Conservation (phyloP, 176 grass and related monocot species). For the Lolium rigidum region DNA sequence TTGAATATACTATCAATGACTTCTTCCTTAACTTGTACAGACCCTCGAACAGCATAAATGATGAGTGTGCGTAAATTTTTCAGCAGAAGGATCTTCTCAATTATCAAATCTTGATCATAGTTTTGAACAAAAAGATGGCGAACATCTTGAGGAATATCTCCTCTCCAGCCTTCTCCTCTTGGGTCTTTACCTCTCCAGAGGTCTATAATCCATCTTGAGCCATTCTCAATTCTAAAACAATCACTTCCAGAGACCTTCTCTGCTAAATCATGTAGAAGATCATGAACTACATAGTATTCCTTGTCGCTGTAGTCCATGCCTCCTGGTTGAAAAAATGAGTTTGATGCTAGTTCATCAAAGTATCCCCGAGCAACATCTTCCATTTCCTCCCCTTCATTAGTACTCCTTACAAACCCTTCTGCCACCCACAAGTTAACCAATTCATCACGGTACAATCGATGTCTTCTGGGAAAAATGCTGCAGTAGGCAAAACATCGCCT, state of each 20-base stretch:
- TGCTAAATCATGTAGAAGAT: slow-evolving; percentile 47
- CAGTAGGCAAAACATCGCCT: slow-evolving; percentile 52
- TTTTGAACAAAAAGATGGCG: slow-evolving; percentile 2
- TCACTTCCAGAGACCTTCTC: slow-evolving; percentile 34
- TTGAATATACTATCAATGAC: slow-evolving; percentile 8
- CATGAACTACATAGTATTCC: slow-evolving; percentile 31
- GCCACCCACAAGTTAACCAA: slow-evolving; percentile 56
- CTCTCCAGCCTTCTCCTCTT: neutral
- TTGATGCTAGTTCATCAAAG: slow-evolving; percentile 28
- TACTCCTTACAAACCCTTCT: slow-evolving; percentile 41
- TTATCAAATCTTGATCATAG: neutral
- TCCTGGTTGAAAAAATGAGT: slow-evolving; percentile 43
- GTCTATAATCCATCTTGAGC: neutral
- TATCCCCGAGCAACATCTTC: slow-evolving; percentile 31
- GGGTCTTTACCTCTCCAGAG: neutral
- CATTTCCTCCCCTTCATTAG: slow-evolving; percentile 15
- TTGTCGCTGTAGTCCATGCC: neutral
- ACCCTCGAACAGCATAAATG: neutral
- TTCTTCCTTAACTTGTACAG: neutral
- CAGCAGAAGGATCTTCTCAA: slow-evolving; percentile 4
- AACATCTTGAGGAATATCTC: slow-evolving; percentile 24
- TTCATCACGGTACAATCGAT: neutral
- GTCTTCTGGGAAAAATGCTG: slow-evolving; percentile 41
- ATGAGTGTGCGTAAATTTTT: slow-evolving; percentile 32
- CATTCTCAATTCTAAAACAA: neutral